Evolutionary conservation across 768 basidiomycete genomes (phyloP).

Genomic region (Boletellus emodensis): DNA sequence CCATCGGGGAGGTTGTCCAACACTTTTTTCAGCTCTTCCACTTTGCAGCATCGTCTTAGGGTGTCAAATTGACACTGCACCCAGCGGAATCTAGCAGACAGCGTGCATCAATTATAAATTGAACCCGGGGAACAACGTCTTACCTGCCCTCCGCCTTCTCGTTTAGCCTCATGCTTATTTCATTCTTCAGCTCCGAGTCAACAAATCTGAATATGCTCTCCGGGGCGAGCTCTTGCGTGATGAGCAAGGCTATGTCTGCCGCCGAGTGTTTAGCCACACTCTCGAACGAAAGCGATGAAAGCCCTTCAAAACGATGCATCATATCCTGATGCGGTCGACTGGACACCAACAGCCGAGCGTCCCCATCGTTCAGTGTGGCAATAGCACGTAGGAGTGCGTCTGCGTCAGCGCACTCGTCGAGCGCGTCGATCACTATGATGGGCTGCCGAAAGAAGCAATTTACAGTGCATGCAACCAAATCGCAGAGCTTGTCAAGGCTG

Average conservation of each 20-base stretch:
- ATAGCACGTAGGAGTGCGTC: background rate
- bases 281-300: background rate
- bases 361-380: background rate
- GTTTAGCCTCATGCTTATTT: background rate
- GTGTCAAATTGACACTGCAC: conserved; percentile 4
- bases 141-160: conserved; percentile 1
- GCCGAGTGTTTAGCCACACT: background rate
- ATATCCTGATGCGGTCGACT: background rate
- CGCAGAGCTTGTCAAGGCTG: background rate
- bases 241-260: background rate
- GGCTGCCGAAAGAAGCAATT: background rate
- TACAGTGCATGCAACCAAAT: background rate
- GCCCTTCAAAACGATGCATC: background rate
- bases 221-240: background rate
- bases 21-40: background rate
- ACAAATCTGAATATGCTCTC: background rate
- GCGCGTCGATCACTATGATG: conserved; percentile 9
- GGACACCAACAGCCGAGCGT: background rate
- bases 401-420: conserved; percentile 7
- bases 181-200: background rate
- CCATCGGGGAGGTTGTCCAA: background rate
- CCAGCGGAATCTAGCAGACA: conserved; percentile 1
- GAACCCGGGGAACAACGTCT: background rate
- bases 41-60: background rate
- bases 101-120: background rate